Evolutionary conservation across 2,329 filamentous ascomycete genomes (phyloP), one percentile per base, ranked within the genome.

Genomic region (Aspergillus transmontanensis): DNA sequence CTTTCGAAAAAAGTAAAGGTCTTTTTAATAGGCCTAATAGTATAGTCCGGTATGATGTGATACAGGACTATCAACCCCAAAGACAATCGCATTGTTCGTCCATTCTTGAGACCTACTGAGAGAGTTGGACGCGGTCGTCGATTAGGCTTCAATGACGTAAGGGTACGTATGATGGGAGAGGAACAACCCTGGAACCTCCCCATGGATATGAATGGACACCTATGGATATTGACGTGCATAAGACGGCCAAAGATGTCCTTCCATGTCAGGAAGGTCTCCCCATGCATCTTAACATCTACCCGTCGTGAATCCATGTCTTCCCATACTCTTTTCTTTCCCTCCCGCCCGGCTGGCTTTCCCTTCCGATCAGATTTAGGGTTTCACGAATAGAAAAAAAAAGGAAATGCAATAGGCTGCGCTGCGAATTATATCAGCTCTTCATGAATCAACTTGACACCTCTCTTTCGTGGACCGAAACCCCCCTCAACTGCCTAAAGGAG

Each of bases 91-190:
- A 55, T 55, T 55, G 51, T 59, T 59, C 53, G 23, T 32, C 45
- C 57, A 34, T 26, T 28, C 23, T 41, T 46, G 34, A 45, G 9
- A 43, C 46, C 11, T 16, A 39, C 6, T n/a, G 39, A 41, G 45
- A 48, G 26, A 26, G 39, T 34, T 16, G n/a, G 32, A 28, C 14
- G 51, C 34, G n/a, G 16, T 6, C 21, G 16, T 10, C 51, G 9
- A 34, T 55, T 58, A 39, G 60, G 48, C 60, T 45, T 26, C 39
- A 50, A 62, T 62, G 60, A 62, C 60, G 56, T 62, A 48, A 36
- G 51, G 45, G 28, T 48, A 48, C 4, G 45, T 23, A 48, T 48
- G 6, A 48, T 28, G 12, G 45, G 23, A 28, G 26, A 58, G 30
- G 32, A 19, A 48, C n/a, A 43, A 50, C 34, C 28, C 36, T 21